These are phyloP conservation scores for Fraxinus platypoda DNA, from an alignment of 305 asterid genomes.

Conservation along the genomic window DNA sequence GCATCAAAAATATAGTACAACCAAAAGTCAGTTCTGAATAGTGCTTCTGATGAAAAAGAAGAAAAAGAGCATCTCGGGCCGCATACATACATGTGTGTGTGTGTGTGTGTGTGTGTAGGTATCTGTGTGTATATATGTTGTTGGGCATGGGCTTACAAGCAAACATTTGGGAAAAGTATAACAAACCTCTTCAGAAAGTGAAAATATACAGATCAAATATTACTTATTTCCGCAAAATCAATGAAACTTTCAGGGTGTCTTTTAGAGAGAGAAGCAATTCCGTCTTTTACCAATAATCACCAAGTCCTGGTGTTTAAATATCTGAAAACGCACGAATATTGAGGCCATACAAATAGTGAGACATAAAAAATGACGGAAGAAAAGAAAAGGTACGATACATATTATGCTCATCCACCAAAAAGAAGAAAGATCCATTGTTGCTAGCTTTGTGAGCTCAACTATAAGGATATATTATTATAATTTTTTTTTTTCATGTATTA, in stretches of 20 bases:
- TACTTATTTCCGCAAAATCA: not conserved
- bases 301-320: not conserved
- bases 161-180: not conserved
- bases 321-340: not conserved
- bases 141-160: not conserved
- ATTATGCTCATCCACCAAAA: not conserved
- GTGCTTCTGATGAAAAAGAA: not conserved
- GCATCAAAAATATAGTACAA: constrained; percentile 21
- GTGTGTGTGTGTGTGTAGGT: not conserved
- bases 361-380: not conserved
- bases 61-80: not conserved
- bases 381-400: not conserved
- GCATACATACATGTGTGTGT: not conserved
- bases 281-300: not conserved
- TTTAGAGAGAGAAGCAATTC: not conserved
- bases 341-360: not conserved
- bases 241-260: not conserved
- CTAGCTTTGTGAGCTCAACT: not conserved
- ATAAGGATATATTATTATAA: not conserved
- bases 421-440: not conserved
- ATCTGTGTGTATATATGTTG: not conserved
- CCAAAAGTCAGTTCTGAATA: not conserved
- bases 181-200: not conserved
- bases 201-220: not conserved
- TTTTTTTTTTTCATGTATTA: not conserved